phyloP scores from a whole-genome alignment of 805 yeast species.

The Teunomyces pallodes region DNA sequence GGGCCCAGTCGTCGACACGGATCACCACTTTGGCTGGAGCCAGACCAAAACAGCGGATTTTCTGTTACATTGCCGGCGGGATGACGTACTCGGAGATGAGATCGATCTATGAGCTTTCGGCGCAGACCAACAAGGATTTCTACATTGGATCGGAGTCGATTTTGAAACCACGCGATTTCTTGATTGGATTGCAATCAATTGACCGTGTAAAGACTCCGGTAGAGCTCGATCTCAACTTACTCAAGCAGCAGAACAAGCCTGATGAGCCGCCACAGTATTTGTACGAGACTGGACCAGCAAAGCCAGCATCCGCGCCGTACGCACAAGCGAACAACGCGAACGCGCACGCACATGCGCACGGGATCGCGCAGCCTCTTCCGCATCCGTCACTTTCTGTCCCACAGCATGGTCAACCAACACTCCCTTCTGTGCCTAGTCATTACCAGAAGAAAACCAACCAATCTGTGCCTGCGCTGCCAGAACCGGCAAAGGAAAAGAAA shows the following conservation, averaged over 20 bases:
- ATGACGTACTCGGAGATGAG: constrained; percentile 79
- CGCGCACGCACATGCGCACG: no score
- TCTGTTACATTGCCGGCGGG: constrained; percentile 88
- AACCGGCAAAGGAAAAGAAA: constrained; percentile 36
- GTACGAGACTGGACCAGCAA: constrained; percentile 30
- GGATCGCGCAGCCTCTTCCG: constrained; percentile 5
- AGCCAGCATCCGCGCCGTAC: constrained; percentile 7
- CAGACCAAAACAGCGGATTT: constrained; percentile 59
- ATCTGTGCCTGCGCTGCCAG: constrained; percentile 6
- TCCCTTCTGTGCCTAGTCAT: constrained; percentile 21
- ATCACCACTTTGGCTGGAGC: constrained; percentile 2
- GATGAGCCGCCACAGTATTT: constrained; percentile 44
- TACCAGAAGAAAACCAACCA: constrained; percentile 21
- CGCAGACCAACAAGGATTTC: constrained; percentile 63
- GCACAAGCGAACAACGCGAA: no score
- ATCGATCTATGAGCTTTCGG: constrained; percentile 67
- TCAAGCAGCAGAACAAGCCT: constrained; percentile 23
- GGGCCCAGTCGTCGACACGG: constrained; percentile 52
- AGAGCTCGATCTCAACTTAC: constrained; percentile 43
- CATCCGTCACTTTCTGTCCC: constrained; percentile 15
- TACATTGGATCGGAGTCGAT: constrained; percentile 79
- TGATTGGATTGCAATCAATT: constrained; percentile 41
- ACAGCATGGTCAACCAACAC: constrained; percentile 6
- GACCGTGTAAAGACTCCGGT: constrained; percentile 38
- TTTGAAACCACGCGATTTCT: constrained; percentile 52